These are phyloP conservation scores for Henningerozyma blattae DNA, from an alignment of 805 yeast species.

Conservation along the genomic window DNA sequence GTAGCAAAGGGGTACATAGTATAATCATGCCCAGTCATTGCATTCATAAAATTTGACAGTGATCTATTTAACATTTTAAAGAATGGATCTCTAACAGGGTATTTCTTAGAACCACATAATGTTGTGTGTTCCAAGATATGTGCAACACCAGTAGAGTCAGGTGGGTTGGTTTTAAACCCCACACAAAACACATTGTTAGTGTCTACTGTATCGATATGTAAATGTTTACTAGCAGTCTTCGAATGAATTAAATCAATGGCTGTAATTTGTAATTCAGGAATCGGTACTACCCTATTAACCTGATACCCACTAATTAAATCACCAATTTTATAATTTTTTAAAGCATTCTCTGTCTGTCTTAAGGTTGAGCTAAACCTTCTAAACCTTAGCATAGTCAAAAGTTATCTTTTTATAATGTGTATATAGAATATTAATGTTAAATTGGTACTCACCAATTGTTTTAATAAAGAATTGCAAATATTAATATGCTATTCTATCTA, in stretches of 20 bases:
- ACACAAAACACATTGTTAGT: constrained; percentile 85
- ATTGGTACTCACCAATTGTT: no score
- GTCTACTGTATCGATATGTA: constrained; percentile 79
- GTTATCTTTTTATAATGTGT: no score
- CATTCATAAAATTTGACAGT: constrained; percentile 94
- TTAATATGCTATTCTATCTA: no score
- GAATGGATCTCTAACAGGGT: constrained; percentile 93
- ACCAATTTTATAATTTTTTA: constrained; percentile 53
- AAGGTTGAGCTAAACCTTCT: constrained; percentile 16
- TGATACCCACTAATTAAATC: constrained; percentile 52
- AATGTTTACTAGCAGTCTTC: constrained; percentile 63
- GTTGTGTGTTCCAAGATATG: constrained; percentile 95
- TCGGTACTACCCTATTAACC: constrained; percentile 48
- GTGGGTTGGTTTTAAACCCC: constrained; percentile 89
- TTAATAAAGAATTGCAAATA: no score
- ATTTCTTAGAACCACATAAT: constrained; percentile 81
- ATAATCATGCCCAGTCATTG: constrained; percentile 96
- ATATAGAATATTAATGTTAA: no score
- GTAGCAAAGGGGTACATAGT: constrained; percentile 96
- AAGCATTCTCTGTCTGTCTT: constrained; percentile 20
- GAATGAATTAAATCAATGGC: constrained; percentile 65
- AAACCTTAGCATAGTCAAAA: constrained; percentile 14
- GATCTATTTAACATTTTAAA: constrained; percentile 94
- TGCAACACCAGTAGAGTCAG: constrained; percentile 90
- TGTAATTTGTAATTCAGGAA: constrained; percentile 72